Evolutionary conservation across 306 rosid species (phyloP), one percentile per base, ranked within the genome.

Genomic region (Abrus pulchellus): DNA sequence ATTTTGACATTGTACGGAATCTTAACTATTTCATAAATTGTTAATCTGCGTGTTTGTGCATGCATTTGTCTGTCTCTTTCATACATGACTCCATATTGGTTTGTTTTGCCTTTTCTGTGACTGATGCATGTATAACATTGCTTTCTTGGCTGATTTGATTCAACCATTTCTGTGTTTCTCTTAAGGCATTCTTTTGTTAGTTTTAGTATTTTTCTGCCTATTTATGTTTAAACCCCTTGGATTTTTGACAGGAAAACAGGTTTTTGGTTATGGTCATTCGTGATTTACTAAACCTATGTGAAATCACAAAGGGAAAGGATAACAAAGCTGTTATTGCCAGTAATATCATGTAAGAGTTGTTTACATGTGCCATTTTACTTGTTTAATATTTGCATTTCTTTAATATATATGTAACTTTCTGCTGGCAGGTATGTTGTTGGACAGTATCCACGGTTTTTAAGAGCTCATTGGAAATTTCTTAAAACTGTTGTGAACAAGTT

Each of bases 221-320:
- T 65, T 85, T 68, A 53, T 69, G 5, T 61, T 74, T 68, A 73
- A 34, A 27, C 61, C 76, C 80, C 78, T 75, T 80, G 54, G 10
- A 50, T 70, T 34, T 78, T 50, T 77, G 78, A 63, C 96, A 96
- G 99, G 99, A 96, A 88, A 96, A 92, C 88, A 90, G 98, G 68
- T 96, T 93, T 88, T 96, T 96, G 94, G 99, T 96, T 76, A 93
- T 96, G 99, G 99, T 93, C 83, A 96, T 96, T 80, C 98, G 99
- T 9, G 97, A 96, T 87, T 90, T 96, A 40, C 83, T 96, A 76
- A 96, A 96, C 83, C 86, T 93, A 45, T 96, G 99, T 80, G 98
- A 96, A 86, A 92, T 96, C 85, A 93, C 95, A 4, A 96, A 93
- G 82, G 99, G 99, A 73, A 96, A 96, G 86, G 99, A 96, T 78